phyloP scores from a whole-genome alignment of 306 rosid genomes.

The Corylus americana region DNA sequence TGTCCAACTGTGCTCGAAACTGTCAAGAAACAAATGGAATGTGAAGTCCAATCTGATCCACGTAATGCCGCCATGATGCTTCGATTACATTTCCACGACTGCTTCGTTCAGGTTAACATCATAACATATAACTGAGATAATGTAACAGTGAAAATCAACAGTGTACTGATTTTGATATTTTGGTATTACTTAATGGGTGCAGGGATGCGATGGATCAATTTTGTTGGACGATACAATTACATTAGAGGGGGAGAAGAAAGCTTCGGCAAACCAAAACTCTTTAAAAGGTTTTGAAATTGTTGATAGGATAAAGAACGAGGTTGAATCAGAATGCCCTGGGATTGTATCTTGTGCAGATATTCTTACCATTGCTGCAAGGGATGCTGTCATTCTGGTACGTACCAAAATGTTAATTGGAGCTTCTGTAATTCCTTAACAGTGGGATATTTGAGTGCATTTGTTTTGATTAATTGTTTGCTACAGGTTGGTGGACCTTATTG shows the following conservation, averaged over 20 bases:
- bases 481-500: constrained; percentile 98
- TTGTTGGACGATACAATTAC: constrained; percentile 82
- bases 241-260: constrained; percentile 79
- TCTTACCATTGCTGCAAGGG: constrained; percentile 97
- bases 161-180: too few relatives aligned
- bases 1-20: constrained; percentile 74
- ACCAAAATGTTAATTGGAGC: not conserved
- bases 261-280: constrained; percentile 59
- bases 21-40: constrained; percentile 74
- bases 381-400: constrained; percentile 84
- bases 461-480: constrained; percentile 8
- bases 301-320: constrained; percentile 73
- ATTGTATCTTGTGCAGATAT: constrained; percentile 93
- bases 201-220: constrained; percentile 97
- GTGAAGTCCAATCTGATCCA: constrained; percentile 63
- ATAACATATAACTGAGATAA: too few relatives aligned
- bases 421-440: not conserved
- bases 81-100: constrained; percentile 88
- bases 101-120: constrained; percentile 74
- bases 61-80: constrained; percentile 67
- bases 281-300: constrained; percentile 61
- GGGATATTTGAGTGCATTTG: not conserved
- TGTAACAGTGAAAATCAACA: too few relatives aligned
- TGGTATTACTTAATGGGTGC: not conserved
- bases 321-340: constrained; percentile 90